Percentiles rank a stretch among this genome's conserved stretches.
These are phyloP conservation scores for Sphaerostilbella broomeana DNA, from an alignment of 2,329 filamentous ascomycete genomes.

Conservation along the genomic window DNA sequence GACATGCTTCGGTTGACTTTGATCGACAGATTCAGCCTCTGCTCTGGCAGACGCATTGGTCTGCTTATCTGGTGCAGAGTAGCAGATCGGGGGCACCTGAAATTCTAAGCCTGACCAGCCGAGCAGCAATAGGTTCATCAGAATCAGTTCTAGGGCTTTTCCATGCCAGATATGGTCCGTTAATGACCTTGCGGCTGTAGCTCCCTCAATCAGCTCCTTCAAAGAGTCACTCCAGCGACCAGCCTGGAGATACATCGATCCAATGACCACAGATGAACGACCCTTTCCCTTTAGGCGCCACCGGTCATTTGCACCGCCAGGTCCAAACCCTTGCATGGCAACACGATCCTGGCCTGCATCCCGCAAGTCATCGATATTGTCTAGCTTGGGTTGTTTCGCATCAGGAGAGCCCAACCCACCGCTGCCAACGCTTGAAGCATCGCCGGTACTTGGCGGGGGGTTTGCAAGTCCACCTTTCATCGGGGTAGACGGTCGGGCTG, in stretches of 20 bases:
- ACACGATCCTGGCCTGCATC: conserved; percentile 50
- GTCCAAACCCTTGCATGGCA: conserved; percentile 64
- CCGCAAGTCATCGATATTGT: conserved; percentile 39
- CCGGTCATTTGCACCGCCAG: conserved; percentile 65
- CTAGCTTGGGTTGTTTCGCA: conserved; percentile 30
- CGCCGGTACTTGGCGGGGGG: conserved; percentile 44
- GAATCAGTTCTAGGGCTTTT: conserved; percentile 83
- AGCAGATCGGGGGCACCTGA: conserved; percentile 56
- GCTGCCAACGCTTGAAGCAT: conserved; percentile 31
- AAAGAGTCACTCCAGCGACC: conserved; percentile 87
- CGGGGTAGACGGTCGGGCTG: conserved; percentile 45
- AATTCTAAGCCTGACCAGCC: conserved; percentile 83
- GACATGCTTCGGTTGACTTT: conserved; percentile 45
- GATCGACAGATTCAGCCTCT: conserved; percentile 28
- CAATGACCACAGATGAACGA: conserved; percentile 71
- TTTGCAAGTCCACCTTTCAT: conserved; percentile 42
- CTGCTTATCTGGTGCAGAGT: conserved; percentile 41
- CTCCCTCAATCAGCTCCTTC: conserved; percentile 74
- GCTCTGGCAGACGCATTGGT: conserved; percentile 28
- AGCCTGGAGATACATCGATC: conserved; percentile 79
- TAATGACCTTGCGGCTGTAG: conserved; percentile 65
- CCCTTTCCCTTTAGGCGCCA: conserved; percentile 76
- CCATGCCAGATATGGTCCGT: conserved; percentile 97
- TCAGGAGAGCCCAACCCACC: conserved; percentile 38
- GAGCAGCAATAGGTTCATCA: conserved; percentile 75